Percentiles rank a stretch among this genome's conserved stretches.
phyloP scores from a whole-genome alignment of 768 basidiomycete species.

The Cystobasidium onofrii region DNA sequence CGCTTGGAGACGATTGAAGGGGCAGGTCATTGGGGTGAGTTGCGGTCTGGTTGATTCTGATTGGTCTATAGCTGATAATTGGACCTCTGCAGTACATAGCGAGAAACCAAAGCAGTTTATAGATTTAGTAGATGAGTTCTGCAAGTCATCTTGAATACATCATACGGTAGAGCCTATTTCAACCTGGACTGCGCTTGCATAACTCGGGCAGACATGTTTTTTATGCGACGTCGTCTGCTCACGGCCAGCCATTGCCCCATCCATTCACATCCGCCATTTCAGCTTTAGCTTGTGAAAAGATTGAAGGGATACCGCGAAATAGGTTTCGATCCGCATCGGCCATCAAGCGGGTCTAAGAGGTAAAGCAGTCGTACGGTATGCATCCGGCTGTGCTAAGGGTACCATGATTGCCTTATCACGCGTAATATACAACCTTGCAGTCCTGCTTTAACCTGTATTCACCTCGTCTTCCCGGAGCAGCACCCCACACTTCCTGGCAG shows the following conservation, averaged over 20 bases:
- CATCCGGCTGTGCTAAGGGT: neutral
- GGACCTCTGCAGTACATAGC: slow-evolving; percentile 58
- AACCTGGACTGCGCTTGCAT: neutral
- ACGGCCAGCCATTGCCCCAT: neutral
- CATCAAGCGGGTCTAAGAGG: neutral
- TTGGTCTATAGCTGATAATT: neutral
- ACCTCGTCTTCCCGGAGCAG: too few relatives aligned
- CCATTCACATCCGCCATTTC: neutral
- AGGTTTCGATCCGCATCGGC: neutral
- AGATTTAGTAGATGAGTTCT: slow-evolving; percentile 46
- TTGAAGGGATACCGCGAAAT: neutral
- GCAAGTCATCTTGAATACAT: neutral
- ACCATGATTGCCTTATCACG: neutral
- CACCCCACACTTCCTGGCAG: too few relatives aligned
- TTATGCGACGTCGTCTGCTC: neutral
- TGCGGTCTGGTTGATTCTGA: neutral
- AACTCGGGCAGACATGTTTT: neutral
- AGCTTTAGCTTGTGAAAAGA: neutral
- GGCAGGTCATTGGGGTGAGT: slow-evolving; percentile 78
- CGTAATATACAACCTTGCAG: neutral
- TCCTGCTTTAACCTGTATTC: neutral
- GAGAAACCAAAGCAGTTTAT: slow-evolving; percentile 55
- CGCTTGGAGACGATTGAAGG: slow-evolving; percentile 56
- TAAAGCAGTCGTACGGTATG: neutral
- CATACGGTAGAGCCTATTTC: neutral